Evolutionary conservation across 495 filamentous ascomycete species (phyloP).

Genomic region (Talaromyces borbonicus): DNA sequence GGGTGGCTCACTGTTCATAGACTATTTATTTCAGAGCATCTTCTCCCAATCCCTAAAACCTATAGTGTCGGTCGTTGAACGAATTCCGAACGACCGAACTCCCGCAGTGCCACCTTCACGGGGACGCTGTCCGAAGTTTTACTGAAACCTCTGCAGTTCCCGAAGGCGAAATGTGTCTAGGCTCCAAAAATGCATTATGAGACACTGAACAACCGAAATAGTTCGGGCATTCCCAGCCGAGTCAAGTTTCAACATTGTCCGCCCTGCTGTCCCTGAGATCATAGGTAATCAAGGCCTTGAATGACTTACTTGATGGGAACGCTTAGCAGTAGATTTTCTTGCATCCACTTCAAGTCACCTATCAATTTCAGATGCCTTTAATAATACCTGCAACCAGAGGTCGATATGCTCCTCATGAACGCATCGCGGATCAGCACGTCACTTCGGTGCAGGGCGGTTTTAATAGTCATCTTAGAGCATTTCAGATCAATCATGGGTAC

Average conservation of each 20-base stretch:
- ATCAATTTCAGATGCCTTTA: not conserved
- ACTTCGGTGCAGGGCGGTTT: not conserved
- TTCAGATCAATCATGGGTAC: not conserved
- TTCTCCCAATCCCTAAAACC: too few relatives aligned
- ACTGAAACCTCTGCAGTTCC: not conserved
- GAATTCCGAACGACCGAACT: not conserved
- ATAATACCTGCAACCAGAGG: not conserved
- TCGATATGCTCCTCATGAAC: not conserved
- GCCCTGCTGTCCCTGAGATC: not conserved
- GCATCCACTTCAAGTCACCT: not conserved
- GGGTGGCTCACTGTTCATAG: not conserved
- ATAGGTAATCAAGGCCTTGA: not conserved
- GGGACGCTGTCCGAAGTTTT: not conserved
- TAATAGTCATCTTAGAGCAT: not conserved
- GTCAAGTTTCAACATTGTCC: not conserved
- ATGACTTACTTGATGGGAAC: not conserved
- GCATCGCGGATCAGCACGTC: not conserved
- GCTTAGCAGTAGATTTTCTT: not conserved
- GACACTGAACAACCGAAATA: not conserved
- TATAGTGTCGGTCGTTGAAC: not conserved
- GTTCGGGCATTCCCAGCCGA: not conserved
- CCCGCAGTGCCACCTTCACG: not conserved
- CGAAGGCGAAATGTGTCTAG: not conserved
- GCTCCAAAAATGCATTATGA: too few relatives aligned
- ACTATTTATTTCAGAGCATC: not conserved